phyloP scores from a whole-genome alignment of 805 yeast species.

The Cyberlindnera xylosilytica region DNA sequence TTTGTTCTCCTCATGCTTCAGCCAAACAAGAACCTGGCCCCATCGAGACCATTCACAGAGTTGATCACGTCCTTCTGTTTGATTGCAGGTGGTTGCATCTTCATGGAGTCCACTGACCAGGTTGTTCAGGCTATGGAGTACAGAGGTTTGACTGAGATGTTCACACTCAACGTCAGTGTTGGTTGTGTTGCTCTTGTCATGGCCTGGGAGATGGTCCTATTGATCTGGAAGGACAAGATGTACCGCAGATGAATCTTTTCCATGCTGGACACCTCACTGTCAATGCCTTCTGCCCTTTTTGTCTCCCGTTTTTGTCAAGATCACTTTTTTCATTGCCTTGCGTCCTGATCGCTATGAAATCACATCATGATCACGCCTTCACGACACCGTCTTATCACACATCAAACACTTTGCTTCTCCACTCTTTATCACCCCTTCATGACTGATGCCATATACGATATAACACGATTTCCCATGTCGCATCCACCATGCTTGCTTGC shows the following conservation, averaged over 20 bases:
- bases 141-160: conserved; percentile 84
- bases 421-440: not conserved
- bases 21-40: conserved; percentile 36
- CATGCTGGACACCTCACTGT: no score
- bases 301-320: no score
- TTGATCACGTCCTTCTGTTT: conserved; percentile 74
- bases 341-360: no score
- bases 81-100: conserved; percentile 84
- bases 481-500: no score
- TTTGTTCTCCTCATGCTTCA: conserved; percentile 51
- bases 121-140: conserved; percentile 77
- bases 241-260: conserved; percentile 20
- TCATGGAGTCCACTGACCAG: conserved; percentile 90
- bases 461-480: conserved; percentile 3
- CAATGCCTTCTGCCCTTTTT: no score
- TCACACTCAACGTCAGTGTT: conserved; percentile 81
- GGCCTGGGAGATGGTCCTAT: conserved; percentile 82
- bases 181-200: conserved; percentile 75
- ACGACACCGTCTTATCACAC: no score
- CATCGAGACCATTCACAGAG: conserved; percentile 84
- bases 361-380: no score
- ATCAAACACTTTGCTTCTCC: not conserved
- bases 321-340: no score
- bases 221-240: conserved; percentile 58
- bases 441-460: conserved; percentile 7